These are phyloP conservation scores for Backusella australiensis DNA, from an alignment of 192 early-diverging fungal species.

Conservation along the genomic window DNA sequence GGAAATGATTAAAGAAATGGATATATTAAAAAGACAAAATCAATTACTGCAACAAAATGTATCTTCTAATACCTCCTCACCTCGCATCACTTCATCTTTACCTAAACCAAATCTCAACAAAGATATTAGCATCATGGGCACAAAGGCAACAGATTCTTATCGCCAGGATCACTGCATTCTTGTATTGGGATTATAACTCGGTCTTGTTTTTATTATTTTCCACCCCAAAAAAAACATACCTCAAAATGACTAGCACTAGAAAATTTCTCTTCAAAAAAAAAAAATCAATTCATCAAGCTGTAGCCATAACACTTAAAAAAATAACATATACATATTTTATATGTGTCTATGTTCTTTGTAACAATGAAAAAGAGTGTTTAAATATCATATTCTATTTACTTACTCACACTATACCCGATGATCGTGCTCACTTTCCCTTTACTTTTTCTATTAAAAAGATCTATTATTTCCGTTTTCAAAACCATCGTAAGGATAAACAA, in stretches of 20 bases:
- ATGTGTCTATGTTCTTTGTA: neutral
- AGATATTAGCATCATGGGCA: conserved; percentile 29
- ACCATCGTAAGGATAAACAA: neutral
- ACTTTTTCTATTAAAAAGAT: neutral
- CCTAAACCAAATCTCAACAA: conserved; percentile 28
- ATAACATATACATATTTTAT: neutral
- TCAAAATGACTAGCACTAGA: neutral
- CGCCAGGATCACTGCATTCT: conserved; percentile 22
- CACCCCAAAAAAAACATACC: neutral
- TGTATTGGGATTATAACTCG: conserved; percentile 24
- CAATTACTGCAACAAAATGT: conserved; percentile 26
- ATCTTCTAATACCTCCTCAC: neutral
- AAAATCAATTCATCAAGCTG: neutral
- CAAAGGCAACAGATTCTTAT: conserved; percentile 26
- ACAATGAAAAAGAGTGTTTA: neutral
- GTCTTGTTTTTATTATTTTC: neutral
- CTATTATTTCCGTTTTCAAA: neutral
- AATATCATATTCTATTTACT: neutral
- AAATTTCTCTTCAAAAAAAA: neutral
- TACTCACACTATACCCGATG: neutral
- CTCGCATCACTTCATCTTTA: conserved; percentile 7
- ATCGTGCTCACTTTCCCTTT: neutral
- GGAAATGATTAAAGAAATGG: conserved; percentile 26
- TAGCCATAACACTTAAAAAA: neutral
- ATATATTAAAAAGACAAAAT: conserved; percentile 31